Percentiles rank a stretch among this genome's conserved stretches.
Evolutionary conservation across 1,284 basidiomycete species (phyloP).

Genomic region (Cryptococcus depauperatus): DNA sequence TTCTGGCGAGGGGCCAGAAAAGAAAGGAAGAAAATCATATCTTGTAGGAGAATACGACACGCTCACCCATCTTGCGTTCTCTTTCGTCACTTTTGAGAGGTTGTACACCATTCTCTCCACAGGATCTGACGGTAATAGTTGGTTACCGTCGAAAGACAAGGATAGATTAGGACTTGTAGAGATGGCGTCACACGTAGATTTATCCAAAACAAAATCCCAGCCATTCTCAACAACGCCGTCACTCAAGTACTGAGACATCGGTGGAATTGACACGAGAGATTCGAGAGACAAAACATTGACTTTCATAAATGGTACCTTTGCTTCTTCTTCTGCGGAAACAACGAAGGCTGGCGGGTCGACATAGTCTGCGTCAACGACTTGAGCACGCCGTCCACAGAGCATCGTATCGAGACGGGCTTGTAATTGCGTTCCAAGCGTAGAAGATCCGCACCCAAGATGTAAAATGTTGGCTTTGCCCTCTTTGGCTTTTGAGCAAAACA

Average conservation of each 20-base stretch:
- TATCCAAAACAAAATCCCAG: constrained; percentile 37
- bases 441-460: constrained; percentile 39
- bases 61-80: constrained; percentile 27
- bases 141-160: not conserved
- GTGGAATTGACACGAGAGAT: constrained; percentile 2
- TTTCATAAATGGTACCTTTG: constrained; percentile 3
- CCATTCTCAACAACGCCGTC: not conserved
- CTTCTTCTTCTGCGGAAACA: not conserved
- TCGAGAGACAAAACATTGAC: constrained; percentile 7
- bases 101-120: constrained; percentile 24
- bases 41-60: constrained; percentile 32
- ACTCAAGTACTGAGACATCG: not conserved
- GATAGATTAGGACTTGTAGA: constrained; percentile 25
- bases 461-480: constrained; percentile 17
- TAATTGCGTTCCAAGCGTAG: constrained; percentile 21
- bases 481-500: not conserved
- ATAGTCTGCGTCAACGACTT: constrained; percentile 35
- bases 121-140: constrained; percentile 10
- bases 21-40: constrained; percentile 19
- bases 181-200: constrained; percentile 41
- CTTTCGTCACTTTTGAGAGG: constrained; percentile 15
- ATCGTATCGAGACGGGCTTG: not conserved
- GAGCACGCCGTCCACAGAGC: not conserved
- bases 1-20: not conserved
- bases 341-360: constrained; percentile 11